A percentile compares a stretch with the other conserved stretches of the same genome.
phyloP scores from a whole-genome alignment of 495 filamentous ascomycete species.

The Neurospora sp. region DNA sequence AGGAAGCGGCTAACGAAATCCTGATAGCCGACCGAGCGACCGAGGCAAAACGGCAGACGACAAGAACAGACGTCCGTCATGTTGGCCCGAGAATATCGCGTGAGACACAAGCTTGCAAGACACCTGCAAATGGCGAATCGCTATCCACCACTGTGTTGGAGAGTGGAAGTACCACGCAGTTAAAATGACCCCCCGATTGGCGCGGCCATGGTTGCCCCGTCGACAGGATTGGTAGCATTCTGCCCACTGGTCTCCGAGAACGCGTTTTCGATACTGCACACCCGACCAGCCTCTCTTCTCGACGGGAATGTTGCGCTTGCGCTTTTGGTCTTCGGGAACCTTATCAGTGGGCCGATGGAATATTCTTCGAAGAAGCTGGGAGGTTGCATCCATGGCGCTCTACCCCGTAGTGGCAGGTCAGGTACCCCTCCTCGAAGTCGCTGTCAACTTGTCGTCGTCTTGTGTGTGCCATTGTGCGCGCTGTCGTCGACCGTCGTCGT shows the following conservation, averaged over 20 bases:
- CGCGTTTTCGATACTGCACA: background rate
- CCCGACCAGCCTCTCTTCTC: background rate
- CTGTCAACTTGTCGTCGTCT: background rate
- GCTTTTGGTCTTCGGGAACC: background rate
- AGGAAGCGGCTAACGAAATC: background rate
- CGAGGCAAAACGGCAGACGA: background rate
- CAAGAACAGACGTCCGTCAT: background rate
- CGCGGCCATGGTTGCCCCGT: background rate
- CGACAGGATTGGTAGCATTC: background rate
- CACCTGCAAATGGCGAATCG: background rate
- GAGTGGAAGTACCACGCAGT: background rate
- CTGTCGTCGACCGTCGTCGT: background rate
- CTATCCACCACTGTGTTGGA: background rate
- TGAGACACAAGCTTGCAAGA: background rate
- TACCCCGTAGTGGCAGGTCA: background rate
- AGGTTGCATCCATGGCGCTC: background rate
- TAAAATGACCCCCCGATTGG: background rate
- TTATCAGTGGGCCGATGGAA: background rate
- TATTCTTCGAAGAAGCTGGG: background rate
- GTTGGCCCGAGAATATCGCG: background rate
- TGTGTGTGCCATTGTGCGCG: background rate
- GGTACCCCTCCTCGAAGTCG: background rate
- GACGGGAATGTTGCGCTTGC: background rate
- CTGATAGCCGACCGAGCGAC: background rate
- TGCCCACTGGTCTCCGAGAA: background rate